Evolutionary conservation across 1,139 yeast species (phyloP).

Genomic region (Saccharomyces uvarum): DNA sequence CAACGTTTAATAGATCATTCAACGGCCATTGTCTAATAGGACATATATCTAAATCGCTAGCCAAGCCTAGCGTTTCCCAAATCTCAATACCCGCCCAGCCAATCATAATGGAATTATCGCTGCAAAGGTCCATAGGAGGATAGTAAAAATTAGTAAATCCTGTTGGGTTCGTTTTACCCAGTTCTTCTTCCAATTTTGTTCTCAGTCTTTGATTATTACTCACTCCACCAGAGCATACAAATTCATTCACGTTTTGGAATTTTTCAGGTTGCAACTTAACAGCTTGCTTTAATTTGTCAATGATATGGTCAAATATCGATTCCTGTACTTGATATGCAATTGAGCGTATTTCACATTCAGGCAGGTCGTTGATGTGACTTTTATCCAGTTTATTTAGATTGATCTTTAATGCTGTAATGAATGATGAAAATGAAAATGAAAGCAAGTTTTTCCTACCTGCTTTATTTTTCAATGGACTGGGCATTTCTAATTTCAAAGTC

Average conservation of each 20-base stretch:
- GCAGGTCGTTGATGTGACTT: slow-evolving; percentile 9
- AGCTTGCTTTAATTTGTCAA: slow-evolving; percentile 54
- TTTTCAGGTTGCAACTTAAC: slow-evolving; percentile 38
- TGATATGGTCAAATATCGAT: slow-evolving; percentile 61
- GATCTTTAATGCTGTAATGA: slow-evolving; percentile 49
- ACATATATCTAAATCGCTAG: slow-evolving; percentile 44
- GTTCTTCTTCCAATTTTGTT: slow-evolving; percentile 37
- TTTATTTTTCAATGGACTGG: slow-evolving; percentile 47
- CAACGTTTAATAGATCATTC: slow-evolving; percentile 39
- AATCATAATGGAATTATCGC: slow-evolving; percentile 95
- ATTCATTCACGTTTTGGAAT: slow-evolving; percentile 41
- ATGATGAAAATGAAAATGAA: slow-evolving; percentile 75
- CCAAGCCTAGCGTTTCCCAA: slow-evolving; percentile 44
- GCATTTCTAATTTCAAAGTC: slow-evolving; percentile 23
- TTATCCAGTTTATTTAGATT: slow-evolving; percentile 21
- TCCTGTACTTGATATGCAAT: slow-evolving; percentile 61
- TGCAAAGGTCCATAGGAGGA: slow-evolving; percentile 69
- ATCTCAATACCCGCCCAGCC: slow-evolving; percentile 95
- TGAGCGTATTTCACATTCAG: slow-evolving; percentile 29
- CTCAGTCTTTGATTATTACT: slow-evolving; percentile 67
- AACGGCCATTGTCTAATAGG: slow-evolving; percentile 77
- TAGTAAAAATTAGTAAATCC: slow-evolving; percentile 41
- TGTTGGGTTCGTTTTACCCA: slow-evolving; percentile 20
- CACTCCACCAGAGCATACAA: slow-evolving; percentile 91
- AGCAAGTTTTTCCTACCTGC: slow-evolving; percentile 38